Evolutionary conservation across 495 filamentous ascomycete species (phyloP), one percentile per base, ranked within the genome.

Genomic region (Aspergillus carlsbadensis): DNA sequence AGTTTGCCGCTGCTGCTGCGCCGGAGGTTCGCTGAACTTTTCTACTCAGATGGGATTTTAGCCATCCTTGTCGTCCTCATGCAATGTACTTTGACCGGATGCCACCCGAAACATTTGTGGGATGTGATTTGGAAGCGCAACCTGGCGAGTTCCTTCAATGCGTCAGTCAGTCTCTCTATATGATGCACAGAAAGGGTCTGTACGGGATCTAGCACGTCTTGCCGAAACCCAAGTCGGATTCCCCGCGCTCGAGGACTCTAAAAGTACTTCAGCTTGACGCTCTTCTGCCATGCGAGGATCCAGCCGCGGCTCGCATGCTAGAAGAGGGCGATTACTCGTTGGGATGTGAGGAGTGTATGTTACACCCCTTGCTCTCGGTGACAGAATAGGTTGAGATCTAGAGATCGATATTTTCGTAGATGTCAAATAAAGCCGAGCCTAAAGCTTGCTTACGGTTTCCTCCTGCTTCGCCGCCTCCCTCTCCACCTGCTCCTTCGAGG

Each of bases 1-100:
- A 75, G 7, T 67, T 76, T 59, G 71, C 65, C 7, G 73, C 74
- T 6, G 75, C 69, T 10, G 71, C 69, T 6, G 75, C 70, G 39
- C 70, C 67, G 8, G 73, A 75, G 42, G 69, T 73, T 40, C 70
- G 71, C 60, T 77, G 65, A 73, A 11, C 37, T 31, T 5, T n/a
- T n/a, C n/a, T n/a, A n/a, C n/a, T n/a, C n/a, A n/a, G n/a, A n/a
- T n/a, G n/a, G n/a, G n/a, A n/a, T n/a, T n/a, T n/a, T n/a, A n/a
- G n/a, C n/a, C n/a, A n/a, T n/a, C n/a, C n/a, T n/a, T n/a, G n/a
- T n/a, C n/a, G n/a, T 45, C 18, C 18, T 14, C 31, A 7, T 44
- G 21, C 22, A 21, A 44, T 54, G 11, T 41, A 42, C 43, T 22
- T 33, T 13, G 22, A 13, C n/a, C 31, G 36, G 31, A 15, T 24